Percentiles rank a stretch among this genome's conserved stretches.
Evolutionary conservation across 1,139 yeast species (phyloP).

Genomic region (Candida sp.): DNA sequence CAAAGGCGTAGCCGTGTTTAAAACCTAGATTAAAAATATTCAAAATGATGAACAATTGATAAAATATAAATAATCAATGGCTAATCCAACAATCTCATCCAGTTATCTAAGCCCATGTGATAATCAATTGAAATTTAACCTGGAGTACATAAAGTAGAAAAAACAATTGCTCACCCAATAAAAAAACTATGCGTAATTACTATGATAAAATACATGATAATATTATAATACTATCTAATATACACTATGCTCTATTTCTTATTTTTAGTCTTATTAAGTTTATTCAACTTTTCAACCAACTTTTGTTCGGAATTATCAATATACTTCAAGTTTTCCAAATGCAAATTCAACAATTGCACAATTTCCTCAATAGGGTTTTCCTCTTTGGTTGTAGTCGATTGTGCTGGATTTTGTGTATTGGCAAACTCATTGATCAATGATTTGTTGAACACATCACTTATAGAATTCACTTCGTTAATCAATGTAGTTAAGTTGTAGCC

Average conservation of each 20-base stretch:
- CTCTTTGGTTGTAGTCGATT: conserved; percentile 6
- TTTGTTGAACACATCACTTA: conserved; percentile 79
- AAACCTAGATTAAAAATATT: no score
- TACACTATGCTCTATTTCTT: conserved; percentile 6
- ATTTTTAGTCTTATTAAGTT: conserved; percentile 16
- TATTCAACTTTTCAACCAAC: conserved; percentile 63
- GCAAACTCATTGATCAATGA: conserved; percentile 32
- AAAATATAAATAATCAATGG: no score
- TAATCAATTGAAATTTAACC: no score
- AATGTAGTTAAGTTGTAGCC: conserved; percentile 75
- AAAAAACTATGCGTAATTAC: no score
- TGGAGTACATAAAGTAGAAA: no score
- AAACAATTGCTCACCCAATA: no score
- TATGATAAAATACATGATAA: no score
- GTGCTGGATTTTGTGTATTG: conserved; percentile 11
- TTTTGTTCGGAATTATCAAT: conserved; percentile 70
- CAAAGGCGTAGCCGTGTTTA: conserved; percentile 1
- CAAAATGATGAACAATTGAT: no score
- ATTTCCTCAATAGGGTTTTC: conserved; percentile 61
- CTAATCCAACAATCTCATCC: no score
- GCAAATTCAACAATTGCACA: conserved; percentile 81
- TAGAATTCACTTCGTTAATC: conserved; percentile 82
- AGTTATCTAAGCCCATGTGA: background rate
- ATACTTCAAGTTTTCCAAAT: conserved; percentile 85
- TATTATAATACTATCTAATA: background rate